These are phyloP conservation scores for Lupinus albus DNA, from an alignment of 306 rosid species.

Conservation along the genomic window DNA sequence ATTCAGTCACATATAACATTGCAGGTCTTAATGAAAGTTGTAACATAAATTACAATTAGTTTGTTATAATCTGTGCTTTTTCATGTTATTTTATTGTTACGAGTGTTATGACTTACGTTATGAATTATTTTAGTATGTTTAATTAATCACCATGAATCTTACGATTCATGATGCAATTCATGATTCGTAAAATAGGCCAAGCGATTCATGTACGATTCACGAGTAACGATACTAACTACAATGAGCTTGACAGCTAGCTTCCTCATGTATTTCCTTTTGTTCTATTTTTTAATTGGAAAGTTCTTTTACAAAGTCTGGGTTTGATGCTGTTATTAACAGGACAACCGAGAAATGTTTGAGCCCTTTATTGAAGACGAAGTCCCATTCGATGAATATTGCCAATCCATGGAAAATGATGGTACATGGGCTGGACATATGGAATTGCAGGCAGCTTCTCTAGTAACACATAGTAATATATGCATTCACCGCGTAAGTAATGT, in stretches of 20 bases:
- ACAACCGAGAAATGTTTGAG: constrained; percentile 72
- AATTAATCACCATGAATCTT: no score
- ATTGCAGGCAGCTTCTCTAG: constrained; percentile 93
- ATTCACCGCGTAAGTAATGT: constrained; percentile 66
- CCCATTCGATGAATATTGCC: constrained; percentile 79
- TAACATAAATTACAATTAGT: no score
- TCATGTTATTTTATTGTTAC: no score
- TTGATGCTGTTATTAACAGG: constrained; percentile 58
- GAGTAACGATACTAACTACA: no score
- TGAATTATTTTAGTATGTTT: no score
- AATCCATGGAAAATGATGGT: constrained; percentile 75
- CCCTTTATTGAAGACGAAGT: constrained; percentile 89
- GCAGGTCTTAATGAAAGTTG: no score
- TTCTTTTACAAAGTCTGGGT: constrained; percentile 37
- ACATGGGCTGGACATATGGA: constrained; percentile 95
- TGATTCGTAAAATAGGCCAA: no score
- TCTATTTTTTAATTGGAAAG: constrained; percentile 36
- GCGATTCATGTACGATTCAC: no score
- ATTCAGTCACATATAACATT: no score
- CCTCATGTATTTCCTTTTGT: not conserved
- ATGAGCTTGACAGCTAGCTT: constrained; percentile 27
- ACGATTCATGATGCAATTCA: no score
- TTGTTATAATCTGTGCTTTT: no score
- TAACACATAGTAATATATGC: constrained; percentile 69
- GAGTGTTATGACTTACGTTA: no score